phyloP scores from a whole-genome alignment of 2,329 filamentous ascomycete genomes.

The Sporothrix pallida region DNA sequence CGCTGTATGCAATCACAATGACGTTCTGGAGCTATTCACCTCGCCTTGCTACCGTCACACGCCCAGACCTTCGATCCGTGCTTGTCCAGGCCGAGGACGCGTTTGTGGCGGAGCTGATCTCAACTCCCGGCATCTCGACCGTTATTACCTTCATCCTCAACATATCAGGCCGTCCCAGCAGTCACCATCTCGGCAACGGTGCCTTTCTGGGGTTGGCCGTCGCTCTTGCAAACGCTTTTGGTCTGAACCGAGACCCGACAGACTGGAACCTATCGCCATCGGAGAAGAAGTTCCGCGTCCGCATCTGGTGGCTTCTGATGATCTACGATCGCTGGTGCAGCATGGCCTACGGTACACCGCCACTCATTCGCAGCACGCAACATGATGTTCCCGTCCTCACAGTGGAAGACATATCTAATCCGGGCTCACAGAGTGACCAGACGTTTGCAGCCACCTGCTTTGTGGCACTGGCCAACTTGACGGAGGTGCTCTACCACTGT shows the following conservation, averaged over 20 bases:
- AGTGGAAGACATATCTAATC: not conserved
- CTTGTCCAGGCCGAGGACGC: not conserved
- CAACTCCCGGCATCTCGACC: not conserved
- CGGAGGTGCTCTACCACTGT: not conserved
- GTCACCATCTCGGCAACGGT: not conserved
- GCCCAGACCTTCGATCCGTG: not conserved
- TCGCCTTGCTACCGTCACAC: not conserved
- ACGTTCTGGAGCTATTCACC: not conserved
- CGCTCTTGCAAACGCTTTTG: not conserved
- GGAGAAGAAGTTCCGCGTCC: slow-evolving; percentile 1
- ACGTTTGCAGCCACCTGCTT: not conserved
- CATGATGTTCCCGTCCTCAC: not conserved
- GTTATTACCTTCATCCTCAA: not conserved
- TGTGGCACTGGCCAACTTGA: not conserved
- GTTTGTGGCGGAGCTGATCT: not conserved
- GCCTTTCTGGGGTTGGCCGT: not conserved
- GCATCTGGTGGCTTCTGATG: not conserved
- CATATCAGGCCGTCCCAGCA: not conserved
- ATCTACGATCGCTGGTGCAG: not conserved
- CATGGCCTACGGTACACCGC: not conserved
- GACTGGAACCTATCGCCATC: not conserved
- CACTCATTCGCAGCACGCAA: not conserved
- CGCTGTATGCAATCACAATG: not conserved
- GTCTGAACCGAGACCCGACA: not conserved
- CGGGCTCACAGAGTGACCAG: not conserved